These are phyloP conservation scores for Trichoderma arundinaceum DNA, from an alignment of 2,329 filamentous ascomycete genomes.

Conservation along the genomic window DNA sequence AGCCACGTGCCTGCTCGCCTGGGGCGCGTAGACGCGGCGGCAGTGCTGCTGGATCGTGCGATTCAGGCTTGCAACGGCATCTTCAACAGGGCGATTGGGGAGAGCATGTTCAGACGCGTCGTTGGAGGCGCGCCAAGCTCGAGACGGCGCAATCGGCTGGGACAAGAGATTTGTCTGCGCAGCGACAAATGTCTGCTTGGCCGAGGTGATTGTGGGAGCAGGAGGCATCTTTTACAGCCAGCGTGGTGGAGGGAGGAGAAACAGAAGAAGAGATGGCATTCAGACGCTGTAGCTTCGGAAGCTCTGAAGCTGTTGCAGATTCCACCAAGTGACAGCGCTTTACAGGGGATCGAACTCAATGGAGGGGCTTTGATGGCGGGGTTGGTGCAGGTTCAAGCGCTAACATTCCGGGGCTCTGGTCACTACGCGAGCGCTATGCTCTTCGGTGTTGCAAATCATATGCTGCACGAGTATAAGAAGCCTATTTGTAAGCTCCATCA, in stretches of 20 bases:
- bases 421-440: no score
- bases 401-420: no score
- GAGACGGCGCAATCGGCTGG: slow-evolving; percentile 61
- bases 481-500: no score
- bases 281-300: neutral
- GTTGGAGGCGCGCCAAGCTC: slow-evolving; percentile 58
- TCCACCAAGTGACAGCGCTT: neutral
- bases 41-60: slow-evolving; percentile 68
- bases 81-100: slow-evolving; percentile 58
- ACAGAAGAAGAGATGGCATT: neutral
- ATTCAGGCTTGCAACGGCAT: slow-evolving; percentile 64
- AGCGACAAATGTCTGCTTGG: slow-evolving; percentile 69
- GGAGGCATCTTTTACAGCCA: slow-evolving; percentile 23
- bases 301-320: neutral
- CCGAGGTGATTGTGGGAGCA: slow-evolving; percentile 61
- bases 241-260: neutral
- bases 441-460: no score
- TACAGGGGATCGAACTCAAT: no score
- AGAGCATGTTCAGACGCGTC: slow-evolving; percentile 50
- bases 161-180: slow-evolving; percentile 68
- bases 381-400: neutral
- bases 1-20: slow-evolving; percentile 72
- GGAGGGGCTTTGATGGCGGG: neutral
- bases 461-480: no score
- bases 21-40: slow-evolving; percentile 68